Conservation (phyloP, 1,139 yeast genomes). For the Geotrichum bryndzae region DNA sequence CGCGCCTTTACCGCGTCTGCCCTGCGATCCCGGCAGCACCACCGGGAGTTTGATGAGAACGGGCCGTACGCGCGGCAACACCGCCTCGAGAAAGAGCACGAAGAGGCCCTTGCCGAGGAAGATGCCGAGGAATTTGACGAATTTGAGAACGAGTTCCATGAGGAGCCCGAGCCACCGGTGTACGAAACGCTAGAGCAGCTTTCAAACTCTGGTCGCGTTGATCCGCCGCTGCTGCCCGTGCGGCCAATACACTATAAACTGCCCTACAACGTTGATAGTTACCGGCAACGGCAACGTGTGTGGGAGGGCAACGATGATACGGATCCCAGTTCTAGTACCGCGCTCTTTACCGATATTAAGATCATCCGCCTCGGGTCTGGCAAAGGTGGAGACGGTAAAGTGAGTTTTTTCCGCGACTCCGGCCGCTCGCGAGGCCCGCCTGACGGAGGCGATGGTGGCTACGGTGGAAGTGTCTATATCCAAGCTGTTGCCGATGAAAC, state of each 20-base stretch:
- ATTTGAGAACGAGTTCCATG: neutral
- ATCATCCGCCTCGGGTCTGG: slow-evolving; percentile 70
- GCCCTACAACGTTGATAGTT: slow-evolving; percentile 29
- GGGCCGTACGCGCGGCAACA: slow-evolving; percentile 10
- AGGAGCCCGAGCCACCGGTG: neutral
- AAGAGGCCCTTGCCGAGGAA: neutral
- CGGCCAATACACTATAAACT: slow-evolving; percentile 22
- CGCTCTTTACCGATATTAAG: slow-evolving; percentile 53
- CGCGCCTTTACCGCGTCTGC: slow-evolving; percentile 1
- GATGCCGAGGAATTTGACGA: neutral
- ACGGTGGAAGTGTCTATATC: slow-evolving; percentile 80
- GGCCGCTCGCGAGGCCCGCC: slow-evolving; percentile 87
- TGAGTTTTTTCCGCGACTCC: slow-evolving; percentile 82
- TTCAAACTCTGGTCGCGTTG: slow-evolving; percentile 6
- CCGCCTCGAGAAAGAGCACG: neutral
- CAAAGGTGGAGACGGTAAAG: slow-evolving; percentile 81
- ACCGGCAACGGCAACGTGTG: slow-evolving; percentile 24
- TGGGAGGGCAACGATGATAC: slow-evolving; percentile 20
- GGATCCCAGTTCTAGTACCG: neutral
- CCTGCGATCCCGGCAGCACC: slow-evolving; percentile 7
- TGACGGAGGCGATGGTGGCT: slow-evolving; percentile 97
- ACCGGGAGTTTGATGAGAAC: slow-evolving; percentile 14
- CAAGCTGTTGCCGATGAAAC: slow-evolving; percentile 69
- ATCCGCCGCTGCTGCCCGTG: slow-evolving; percentile 22
- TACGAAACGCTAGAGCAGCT: slow-evolving; percentile 6